Conservation (phyloP, 495 filamentous ascomycete species). For the Lineolata rhizophorae region DNA sequence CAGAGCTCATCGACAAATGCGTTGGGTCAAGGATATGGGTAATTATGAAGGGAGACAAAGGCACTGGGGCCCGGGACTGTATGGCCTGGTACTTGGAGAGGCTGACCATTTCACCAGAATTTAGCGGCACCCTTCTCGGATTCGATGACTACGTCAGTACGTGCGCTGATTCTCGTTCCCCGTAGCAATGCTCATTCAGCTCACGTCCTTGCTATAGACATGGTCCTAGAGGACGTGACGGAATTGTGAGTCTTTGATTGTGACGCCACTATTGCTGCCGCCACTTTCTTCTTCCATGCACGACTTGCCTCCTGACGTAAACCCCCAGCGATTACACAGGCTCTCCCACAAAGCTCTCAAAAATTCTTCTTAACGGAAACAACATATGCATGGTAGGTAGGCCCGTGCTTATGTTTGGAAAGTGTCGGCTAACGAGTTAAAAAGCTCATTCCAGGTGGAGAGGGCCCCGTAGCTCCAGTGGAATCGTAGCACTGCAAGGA, state of each 20-base stretch:
- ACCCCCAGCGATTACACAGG: constrained; percentile 66
- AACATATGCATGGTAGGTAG: constrained; percentile 94
- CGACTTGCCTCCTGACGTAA: constrained; percentile 4
- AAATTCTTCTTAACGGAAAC: constrained; percentile 94
- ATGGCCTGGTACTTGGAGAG: not conserved
- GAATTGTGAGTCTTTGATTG: constrained; percentile 50
- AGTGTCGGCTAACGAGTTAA: too few species aligned
- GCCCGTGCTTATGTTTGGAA: not conserved
- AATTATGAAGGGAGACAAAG: constrained; percentile 97
- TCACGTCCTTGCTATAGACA: constrained; percentile 35
- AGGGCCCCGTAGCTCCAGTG: constrained; percentile 7
- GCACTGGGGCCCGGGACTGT: constrained; percentile 13
- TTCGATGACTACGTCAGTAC: constrained; percentile 99
- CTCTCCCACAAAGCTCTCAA: constrained; percentile 63
- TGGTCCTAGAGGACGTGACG: constrained; percentile 93
- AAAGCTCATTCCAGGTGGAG: constrained; percentile 10
- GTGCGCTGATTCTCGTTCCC: constrained; percentile 20
- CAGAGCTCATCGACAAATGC: constrained; percentile 97
- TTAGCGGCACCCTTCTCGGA: constrained; percentile 76
- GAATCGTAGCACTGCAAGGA: too few species aligned
- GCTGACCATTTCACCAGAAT: constrained; percentile 39
- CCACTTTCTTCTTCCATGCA: not conserved
- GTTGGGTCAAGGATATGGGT: constrained; percentile 96
- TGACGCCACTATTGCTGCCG: constrained; percentile 1
- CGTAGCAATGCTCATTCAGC: not conserved